phyloP scores from a whole-genome alignment of 495 filamentous ascomycete species.

The Aspergillus haitiensis region DNA sequence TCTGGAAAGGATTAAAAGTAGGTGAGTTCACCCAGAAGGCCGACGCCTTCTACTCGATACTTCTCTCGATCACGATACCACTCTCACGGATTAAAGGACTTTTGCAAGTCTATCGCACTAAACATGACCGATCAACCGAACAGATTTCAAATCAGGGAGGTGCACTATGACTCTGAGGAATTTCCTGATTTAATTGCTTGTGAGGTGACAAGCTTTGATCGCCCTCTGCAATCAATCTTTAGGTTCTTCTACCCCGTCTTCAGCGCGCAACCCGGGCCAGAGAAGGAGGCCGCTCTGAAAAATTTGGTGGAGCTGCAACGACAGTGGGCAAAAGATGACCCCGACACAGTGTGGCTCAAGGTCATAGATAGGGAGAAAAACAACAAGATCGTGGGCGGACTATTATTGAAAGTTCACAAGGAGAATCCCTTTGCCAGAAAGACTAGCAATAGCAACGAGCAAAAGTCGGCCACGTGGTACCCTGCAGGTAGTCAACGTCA shows the following conservation, averaged over 20 bases:
- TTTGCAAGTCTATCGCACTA: too few relatives aligned
- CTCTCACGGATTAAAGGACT: too few relatives aligned
- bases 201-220: not conserved
- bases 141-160: not conserved
- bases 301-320: conserved; percentile 6
- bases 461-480: not conserved
- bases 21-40: too few relatives aligned
- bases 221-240: not conserved
- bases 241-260: not conserved
- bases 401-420: not conserved
- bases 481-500: not conserved
- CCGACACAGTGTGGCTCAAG: not conserved
- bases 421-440: not conserved
- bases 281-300: not conserved
- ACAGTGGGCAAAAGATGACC: not conserved
- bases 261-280: not conserved
- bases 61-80: too few relatives aligned
- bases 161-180: not conserved
- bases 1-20: too few relatives aligned
- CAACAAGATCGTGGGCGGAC: not conserved
- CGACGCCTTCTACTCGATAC: too few relatives aligned
- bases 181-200: not conserved
- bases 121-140: not conserved
- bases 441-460: not conserved
- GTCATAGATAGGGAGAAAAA: not conserved